A percentile compares a stretch with the other conserved stretches of the same genome.
These are phyloP conservation scores for Thraustochytrium striatum DNA, from an alignment of 352 stramenopile species.

Conservation along the genomic window DNA sequence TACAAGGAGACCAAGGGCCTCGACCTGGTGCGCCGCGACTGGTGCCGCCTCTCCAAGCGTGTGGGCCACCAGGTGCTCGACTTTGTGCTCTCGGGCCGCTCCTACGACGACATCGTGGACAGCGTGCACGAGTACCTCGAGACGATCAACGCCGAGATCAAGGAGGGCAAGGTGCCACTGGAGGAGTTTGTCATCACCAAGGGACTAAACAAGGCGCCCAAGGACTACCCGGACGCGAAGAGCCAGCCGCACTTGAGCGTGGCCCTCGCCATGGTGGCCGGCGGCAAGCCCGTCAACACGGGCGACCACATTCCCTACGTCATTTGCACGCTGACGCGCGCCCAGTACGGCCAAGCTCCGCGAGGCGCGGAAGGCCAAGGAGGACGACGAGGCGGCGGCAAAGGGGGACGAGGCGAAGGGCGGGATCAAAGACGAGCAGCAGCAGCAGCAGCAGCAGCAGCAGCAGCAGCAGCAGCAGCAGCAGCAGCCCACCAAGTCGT, in stretches of 20 bases:
- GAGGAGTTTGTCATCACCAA: constrained; percentile 99
- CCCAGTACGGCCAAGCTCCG: not conserved
- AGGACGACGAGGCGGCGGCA: not conserved
- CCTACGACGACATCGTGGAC: constrained; percentile 89
- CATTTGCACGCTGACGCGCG: constrained; percentile 66
- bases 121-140: constrained; percentile 91
- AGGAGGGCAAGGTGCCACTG: constrained; percentile 80
- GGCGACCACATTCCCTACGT: constrained; percentile 99
- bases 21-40: constrained; percentile 95
- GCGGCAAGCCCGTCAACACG: constrained; percentile 91
- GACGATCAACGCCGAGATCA: constrained; percentile 52
- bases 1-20: constrained; percentile 96
- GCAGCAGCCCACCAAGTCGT: constrained; percentile 44
- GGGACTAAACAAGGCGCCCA: constrained; percentile 96
- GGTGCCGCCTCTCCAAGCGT: constrained; percentile 96
- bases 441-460: not conserved
- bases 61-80: constrained; percentile 92
- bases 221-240: constrained; percentile 92
- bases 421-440: not conserved
- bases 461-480: not conserved
- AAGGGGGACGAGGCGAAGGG: not conserved
- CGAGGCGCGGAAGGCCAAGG: not conserved
- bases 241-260: constrained; percentile 95
- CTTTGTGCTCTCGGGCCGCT: constrained; percentile 89
- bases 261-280: constrained; percentile 85